These are phyloP conservation scores for Penicillium palitans DNA, from an alignment of 2,329 filamentous ascomycete species.

Conservation along the genomic window DNA sequence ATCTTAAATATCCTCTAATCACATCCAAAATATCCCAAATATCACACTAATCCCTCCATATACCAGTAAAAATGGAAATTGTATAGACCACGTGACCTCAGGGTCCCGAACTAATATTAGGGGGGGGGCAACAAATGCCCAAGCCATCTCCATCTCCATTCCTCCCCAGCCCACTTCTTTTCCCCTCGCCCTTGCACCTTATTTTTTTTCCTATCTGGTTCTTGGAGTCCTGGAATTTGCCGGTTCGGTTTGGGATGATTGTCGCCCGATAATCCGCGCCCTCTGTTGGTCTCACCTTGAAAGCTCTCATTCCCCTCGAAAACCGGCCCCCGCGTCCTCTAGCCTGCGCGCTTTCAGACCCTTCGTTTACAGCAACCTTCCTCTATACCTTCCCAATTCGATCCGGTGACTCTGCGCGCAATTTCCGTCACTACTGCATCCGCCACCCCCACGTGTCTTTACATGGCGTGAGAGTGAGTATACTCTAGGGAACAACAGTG, in stretches of 20 bases:
- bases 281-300: slow-evolving; percentile 11
- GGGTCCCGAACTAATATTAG: slow-evolving; percentile 18
- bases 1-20: not conserved
- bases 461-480: slow-evolving; percentile 28
- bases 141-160: slow-evolving; percentile 28
- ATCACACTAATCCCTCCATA: too few species aligned
- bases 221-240: not conserved
- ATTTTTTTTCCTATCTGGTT: slow-evolving; percentile 10
- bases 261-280: slow-evolving; percentile 6
- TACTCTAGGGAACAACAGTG: slow-evolving; percentile 1
- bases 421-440: not conserved
- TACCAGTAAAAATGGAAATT: not conserved
- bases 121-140: slow-evolving; percentile 33
- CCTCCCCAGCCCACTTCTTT: slow-evolving; percentile 20
- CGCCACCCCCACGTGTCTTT: slow-evolving; percentile 12
- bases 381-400: slow-evolving; percentile 1
- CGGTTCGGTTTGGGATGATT: slow-evolving; percentile 5
- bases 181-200: slow-evolving; percentile 20
- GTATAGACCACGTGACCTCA: slow-evolving; percentile 14
- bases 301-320: slow-evolving; percentile 15
- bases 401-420: not conserved
- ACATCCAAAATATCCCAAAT: not conserved
- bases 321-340: slow-evolving; percentile 19
- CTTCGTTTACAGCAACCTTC: not conserved
- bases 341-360: slow-evolving; percentile 16